Percentiles rank a stretch among this genome's conserved stretches.
Evolutionary conservation across 768 basidiomycete species (phyloP).

Genomic region (Hysterangium stoloniferum): DNA sequence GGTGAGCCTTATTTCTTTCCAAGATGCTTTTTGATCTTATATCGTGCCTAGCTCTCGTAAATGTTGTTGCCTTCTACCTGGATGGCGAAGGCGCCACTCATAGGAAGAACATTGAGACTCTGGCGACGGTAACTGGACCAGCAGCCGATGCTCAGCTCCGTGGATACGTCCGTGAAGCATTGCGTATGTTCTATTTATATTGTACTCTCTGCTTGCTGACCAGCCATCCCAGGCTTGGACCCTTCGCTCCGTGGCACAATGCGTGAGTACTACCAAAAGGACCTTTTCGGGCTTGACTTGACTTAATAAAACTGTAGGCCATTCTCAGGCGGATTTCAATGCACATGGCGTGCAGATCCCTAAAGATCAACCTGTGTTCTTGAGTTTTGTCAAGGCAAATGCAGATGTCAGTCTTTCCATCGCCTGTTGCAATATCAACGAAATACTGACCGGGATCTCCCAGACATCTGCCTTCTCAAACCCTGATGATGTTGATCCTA

Average conservation of each 20-base stretch:
- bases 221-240: conserved; percentile 45
- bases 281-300: not conserved
- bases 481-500: conserved; percentile 36
- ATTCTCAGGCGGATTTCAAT: conserved; percentile 37
- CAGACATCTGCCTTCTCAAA: conserved; percentile 48
- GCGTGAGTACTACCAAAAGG: conserved; percentile 48
- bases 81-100: conserved; percentile 32
- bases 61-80: conserved; percentile 58
- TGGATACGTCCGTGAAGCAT: conserved; percentile 57
- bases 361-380: conserved; percentile 49
- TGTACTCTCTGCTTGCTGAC: conserved; percentile 3
- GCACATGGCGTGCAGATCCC: conserved; percentile 36
- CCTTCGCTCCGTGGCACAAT: conserved; percentile 66
- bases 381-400: conserved; percentile 52
- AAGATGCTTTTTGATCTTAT: not conserved
- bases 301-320: conserved; percentile 25
- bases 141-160: conserved; percentile 36
- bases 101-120: conserved; percentile 12
- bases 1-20: conserved; percentile 31
- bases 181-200: conserved; percentile 41
- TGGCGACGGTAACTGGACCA: conserved; percentile 24
- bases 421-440: not conserved
- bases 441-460: not conserved
- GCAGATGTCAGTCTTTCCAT: conserved; percentile 39
- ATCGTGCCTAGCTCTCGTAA: conserved; percentile 45